Evolutionary conservation across 306 rosid species (phyloP), one percentile per base, ranked within the genome.

Genomic region (Pyrus betulifolia): DNA sequence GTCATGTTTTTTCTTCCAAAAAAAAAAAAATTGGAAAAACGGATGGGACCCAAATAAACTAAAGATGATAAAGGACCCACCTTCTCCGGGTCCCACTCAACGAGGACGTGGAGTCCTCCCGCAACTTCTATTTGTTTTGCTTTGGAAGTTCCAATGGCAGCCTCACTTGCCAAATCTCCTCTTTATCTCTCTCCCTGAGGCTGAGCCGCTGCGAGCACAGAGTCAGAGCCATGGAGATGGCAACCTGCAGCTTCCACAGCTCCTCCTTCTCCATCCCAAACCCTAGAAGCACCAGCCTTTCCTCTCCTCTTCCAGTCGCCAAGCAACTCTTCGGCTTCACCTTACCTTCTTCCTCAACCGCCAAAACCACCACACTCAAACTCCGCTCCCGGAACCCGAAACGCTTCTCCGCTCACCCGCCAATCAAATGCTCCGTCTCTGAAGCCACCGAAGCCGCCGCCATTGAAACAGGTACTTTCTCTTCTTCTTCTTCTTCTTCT

Each of bases 371-470:
- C 11, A 45, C 69, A 1, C 83, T 83, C 58, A 83, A 25, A 23
- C 61, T 85, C 63, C 66, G 80, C 66, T 82, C 84, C 4, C 67
- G 79, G 57, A 71, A 78, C 65, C 38, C 80, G 33, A 9, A 17
- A 0, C 45, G n/a, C 69, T 11, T 52, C 70, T 68, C 60, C 67
- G 21, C 72, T 64, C 74, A 46, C 8, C 1, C 21, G 1, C 84
- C 96, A 1, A 82, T 90, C 80, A 85, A 79, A 77, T 95, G 99
- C 81, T 92, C 97, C 2, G 88, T 89, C 68, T 89, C 99, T 8
- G 87, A 86, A 78, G 97, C 77, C 59, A 76, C 91, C 0, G 98
- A 92, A 22, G 79, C 96, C 49, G 42, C 84, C 40, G 30, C 90
- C 11, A 42, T 80, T 51, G 40, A 49, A 49, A 49, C 86, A 9